Conservation (phyloP, 2,329 filamentous ascomycete genomes). For the Verruconis gallopava region DNA sequence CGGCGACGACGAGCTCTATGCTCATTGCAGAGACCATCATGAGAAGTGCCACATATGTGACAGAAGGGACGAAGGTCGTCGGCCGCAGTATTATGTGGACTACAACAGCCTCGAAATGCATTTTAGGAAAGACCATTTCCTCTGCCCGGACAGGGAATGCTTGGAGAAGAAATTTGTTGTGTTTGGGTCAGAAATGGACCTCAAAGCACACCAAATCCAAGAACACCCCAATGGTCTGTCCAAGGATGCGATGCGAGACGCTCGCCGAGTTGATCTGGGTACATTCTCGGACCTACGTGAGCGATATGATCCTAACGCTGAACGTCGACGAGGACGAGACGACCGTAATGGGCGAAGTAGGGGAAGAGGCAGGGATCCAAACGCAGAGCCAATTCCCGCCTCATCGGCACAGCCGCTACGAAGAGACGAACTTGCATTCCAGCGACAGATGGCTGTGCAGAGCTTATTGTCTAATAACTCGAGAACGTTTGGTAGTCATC, state of each 20-base stretch:
- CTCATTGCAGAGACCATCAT: conserved; percentile 86
- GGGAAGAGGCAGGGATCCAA: conserved; percentile 71
- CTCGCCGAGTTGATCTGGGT: conserved; percentile 74
- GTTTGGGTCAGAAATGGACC: conserved; percentile 85
- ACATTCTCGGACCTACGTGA: conserved; percentile 45
- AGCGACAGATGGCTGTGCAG: conserved; percentile 83
- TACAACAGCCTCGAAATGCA: conserved; percentile 79
- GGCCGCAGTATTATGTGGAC: conserved; percentile 83
- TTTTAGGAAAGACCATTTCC: conserved; percentile 75
- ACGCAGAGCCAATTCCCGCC: conserved; percentile 62
- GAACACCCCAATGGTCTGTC: conserved; percentile 68
- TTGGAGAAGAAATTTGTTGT: conserved; percentile 96
- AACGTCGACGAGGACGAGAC: conserved; percentile 25
- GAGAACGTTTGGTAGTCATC: conserved; percentile 72
- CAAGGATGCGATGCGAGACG: conserved; percentile 73
- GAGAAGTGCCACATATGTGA: conserved; percentile 95
- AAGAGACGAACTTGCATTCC: conserved; percentile 80
- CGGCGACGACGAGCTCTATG: conserved; percentile 86
- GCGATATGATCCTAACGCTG: conserved; percentile 36
- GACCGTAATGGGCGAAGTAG: conserved; percentile 35
- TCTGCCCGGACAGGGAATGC: conserved; percentile 76
- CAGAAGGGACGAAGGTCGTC: conserved; percentile 42
- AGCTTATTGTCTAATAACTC: conserved; percentile 69
- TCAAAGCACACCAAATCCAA: conserved; percentile 84
- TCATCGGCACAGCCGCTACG: conserved; percentile 70